Conservation (phyloP, 768 basidiomycete species). For the Hirschioporus abietinus region DNA sequence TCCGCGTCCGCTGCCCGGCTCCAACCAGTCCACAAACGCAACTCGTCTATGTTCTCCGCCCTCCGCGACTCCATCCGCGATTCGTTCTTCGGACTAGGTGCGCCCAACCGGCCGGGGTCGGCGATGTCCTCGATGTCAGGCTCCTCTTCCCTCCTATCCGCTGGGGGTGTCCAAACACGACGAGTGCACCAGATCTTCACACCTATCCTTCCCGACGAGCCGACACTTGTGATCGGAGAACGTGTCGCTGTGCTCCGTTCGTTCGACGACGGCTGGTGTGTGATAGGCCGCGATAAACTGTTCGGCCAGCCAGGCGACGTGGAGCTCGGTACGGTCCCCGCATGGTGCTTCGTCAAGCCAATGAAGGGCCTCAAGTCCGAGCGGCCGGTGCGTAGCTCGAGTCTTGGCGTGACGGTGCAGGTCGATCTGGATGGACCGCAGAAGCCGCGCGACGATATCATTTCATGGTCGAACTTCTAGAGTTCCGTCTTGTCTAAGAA, state of each 20-base stretch:
- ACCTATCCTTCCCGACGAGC: slow-evolving; percentile 71
- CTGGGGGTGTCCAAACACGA: slow-evolving; percentile 23
- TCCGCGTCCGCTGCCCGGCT: slow-evolving; percentile 24
- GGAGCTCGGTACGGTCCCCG: slow-evolving; percentile 69
- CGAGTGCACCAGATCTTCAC: slow-evolving; percentile 61
- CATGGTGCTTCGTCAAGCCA: slow-evolving; percentile 71
- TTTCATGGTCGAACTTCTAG: slow-evolving; percentile 70
- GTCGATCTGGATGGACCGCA: slow-evolving; percentile 30
- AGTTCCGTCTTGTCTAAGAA: background rate
- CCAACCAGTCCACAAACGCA: slow-evolving; percentile 1
- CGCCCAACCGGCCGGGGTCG: background rate
- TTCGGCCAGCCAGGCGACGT: slow-evolving; percentile 32
- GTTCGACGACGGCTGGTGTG: slow-evolving; percentile 79
- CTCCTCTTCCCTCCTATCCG: slow-evolving; percentile 13
- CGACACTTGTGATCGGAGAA: slow-evolving; percentile 55
- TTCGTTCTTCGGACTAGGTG: slow-evolving; percentile 15
- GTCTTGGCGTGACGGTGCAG: slow-evolving; percentile 59
- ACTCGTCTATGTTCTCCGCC: slow-evolving; percentile 13
- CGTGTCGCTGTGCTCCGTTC: slow-evolving; percentile 55
- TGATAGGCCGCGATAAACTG: slow-evolving; percentile 51
- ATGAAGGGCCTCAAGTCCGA: slow-evolving; percentile 53
- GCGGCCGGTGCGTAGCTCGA: slow-evolving; percentile 58
- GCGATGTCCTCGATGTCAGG: background rate
- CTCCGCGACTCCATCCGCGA: slow-evolving; percentile 17
- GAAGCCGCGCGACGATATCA: slow-evolving; percentile 41